These are phyloP conservation scores for Solanum bulbocastanum DNA, from an alignment of 257 asterid species.

Conservation along the genomic window DNA sequence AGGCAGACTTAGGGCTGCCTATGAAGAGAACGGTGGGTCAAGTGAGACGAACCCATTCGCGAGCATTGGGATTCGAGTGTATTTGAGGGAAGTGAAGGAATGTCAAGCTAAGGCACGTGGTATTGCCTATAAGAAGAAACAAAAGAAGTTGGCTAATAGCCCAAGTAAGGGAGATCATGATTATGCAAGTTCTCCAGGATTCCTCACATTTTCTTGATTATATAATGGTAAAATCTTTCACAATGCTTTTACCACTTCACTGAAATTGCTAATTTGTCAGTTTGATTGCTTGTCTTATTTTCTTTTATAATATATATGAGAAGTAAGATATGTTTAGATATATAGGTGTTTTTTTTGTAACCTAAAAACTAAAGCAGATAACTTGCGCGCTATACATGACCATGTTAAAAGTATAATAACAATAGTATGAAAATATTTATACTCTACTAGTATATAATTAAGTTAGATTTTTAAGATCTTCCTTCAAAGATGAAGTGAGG, in stretches of 20 bases:
- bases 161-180: neutral
- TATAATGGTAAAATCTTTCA: neutral
- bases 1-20: slow-evolving; percentile 6
- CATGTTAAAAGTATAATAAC: neutral
- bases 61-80: neutral
- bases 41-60: slow-evolving; percentile 4
- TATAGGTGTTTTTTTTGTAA: neutral
- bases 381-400: neutral
- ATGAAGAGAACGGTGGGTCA: slow-evolving; percentile 8
- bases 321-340: neutral
- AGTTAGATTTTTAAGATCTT: neutral
- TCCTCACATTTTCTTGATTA: slow-evolving; percentile 2
- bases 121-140: slow-evolving; percentile 6
- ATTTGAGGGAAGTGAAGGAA: slow-evolving; percentile 6
- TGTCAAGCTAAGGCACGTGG: slow-evolving; percentile 13
- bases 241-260: neutral
- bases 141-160: neutral
- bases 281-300: neutral
- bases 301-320: neutral
- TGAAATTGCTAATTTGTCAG: neutral
- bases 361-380: neutral
- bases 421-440: neutral
- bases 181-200: neutral
- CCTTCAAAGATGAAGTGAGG: neutral
- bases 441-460: neutral